A percentile compares a stretch with the other conserved stretches of the same genome.
Conservation (phyloP, 768 basidiomycete genomes). For the Porpolomopsis calyptriformis region DNA sequence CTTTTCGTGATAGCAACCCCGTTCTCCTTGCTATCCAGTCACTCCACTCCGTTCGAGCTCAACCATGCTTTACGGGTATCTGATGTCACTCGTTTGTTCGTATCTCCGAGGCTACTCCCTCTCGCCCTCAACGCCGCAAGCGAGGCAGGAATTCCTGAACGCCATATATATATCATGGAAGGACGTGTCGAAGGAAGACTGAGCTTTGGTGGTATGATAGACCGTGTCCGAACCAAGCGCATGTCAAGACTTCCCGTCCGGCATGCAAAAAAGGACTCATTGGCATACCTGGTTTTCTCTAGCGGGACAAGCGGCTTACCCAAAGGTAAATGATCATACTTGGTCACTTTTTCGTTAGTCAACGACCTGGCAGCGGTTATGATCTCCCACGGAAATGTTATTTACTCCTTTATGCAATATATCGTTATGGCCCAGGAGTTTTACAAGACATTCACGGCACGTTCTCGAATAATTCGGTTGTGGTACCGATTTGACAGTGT, state of each 20-base stretch:
- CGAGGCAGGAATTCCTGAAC: slow-evolving; percentile 23
- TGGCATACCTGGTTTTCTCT: slow-evolving; percentile 66
- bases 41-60: slow-evolving; percentile 48
- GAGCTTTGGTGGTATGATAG: slow-evolving; percentile 35
- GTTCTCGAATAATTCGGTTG: slow-evolving; percentile 9
- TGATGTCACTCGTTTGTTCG: slow-evolving; percentile 42
- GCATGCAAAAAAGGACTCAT: slow-evolving; percentile 38
- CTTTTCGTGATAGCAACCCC: slow-evolving; percentile 40
- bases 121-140: slow-evolving; percentile 30
- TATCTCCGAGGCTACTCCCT: slow-evolving; percentile 34
- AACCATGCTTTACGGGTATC: slow-evolving; percentile 38
- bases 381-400: slow-evolving; percentile 60
- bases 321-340: slow-evolving; percentile 38
- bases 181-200: slow-evolving; percentile 29
- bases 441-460: slow-evolving; percentile 29
- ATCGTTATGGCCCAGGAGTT: slow-evolving; percentile 21
- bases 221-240: slow-evolving; percentile 24
- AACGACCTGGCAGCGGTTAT: slow-evolving; percentile 51
- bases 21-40: slow-evolving; percentile 41
- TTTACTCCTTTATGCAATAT: slow-evolving; percentile 32
- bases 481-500: slow-evolving; percentile 10
- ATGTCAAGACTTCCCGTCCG: slow-evolving; percentile 33
- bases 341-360: not conserved
- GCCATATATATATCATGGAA: slow-evolving; percentile 39
- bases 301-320: slow-evolving; percentile 72